Evolutionary conservation across 352 stramenopile genomes (phyloP).

Genomic region (Globisporangium heterothallicum): DNA sequence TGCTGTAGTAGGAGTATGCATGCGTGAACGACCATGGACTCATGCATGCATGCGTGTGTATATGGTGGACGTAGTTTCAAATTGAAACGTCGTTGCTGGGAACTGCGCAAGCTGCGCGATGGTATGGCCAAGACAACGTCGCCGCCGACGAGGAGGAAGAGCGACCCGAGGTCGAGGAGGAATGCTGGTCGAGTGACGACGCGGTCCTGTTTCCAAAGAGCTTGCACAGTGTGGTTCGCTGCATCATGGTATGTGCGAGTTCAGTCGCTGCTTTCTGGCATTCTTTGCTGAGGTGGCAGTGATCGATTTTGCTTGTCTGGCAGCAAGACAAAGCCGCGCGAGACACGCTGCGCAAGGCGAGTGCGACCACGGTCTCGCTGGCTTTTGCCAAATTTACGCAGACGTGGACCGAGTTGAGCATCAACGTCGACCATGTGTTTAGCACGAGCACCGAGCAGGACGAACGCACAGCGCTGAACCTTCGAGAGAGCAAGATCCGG

Average conservation of each 20-base stretch:
- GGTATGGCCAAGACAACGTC: not conserved
- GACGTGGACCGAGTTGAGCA: conserved; percentile 33
- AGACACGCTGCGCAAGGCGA: conserved; percentile 34
- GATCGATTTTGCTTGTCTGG: not conserved
- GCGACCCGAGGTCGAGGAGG: conserved; percentile 13
- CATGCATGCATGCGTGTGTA: not conserved
- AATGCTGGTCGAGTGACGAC: conserved; percentile 11
- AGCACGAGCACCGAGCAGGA: conserved; percentile 55
- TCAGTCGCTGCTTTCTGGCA: too few species aligned
- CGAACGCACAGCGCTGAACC: conserved; percentile 19
- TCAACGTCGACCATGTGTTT: conserved; percentile 31
- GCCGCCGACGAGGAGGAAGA: not conserved
- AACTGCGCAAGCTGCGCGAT: not conserved
- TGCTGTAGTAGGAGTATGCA: not conserved
- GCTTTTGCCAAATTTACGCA: conserved; percentile 29
- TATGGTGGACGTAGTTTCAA: conserved; percentile 13
- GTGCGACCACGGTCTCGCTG: conserved; percentile 31
- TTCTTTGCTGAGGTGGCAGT: too few species aligned
- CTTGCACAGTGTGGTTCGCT: conserved; percentile 22
- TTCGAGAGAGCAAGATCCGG: conserved; percentile 46
- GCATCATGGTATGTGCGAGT: conserved; percentile 21
- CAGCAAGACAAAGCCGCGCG: conserved; percentile 37
- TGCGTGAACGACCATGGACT: too few species aligned
- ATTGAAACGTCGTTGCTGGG: conserved; percentile 3
- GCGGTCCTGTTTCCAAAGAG: conserved; percentile 23